Base-by-base conservation (phyloP, 106 monocot species). In the Dioscorea dumetorum region DNA sequence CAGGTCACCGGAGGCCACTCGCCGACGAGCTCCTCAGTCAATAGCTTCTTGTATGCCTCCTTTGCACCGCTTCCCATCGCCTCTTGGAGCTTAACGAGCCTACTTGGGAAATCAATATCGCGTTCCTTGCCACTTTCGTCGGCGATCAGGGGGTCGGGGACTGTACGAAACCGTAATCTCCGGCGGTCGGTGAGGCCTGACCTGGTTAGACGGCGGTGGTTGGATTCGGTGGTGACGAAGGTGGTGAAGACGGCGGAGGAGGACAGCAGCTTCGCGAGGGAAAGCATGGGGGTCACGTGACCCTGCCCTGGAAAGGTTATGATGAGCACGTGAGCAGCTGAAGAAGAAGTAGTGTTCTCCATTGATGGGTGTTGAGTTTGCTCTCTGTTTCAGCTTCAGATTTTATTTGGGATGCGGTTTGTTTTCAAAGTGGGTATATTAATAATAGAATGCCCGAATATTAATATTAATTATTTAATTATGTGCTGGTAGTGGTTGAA, bases 111-210 rank as follows among this genome's bases (percentile, higher is more conserved):
- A n/a, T n/a, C 0, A 24, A 80, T 22, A 24, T 54, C 19, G n/a
- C n/a, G n/a, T n/a, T n/a, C n/a, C n/a, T n/a, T n/a, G 32, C 28
- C 50, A 4, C 22, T 11, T 70, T 70, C 20, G 60, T 74, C 3
- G n/a, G n/a, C n/a, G n/a, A 69, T 20, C 16, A 82, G 77, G 4
- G 77, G 77, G 58, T 82, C 82, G 17, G 77, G 62, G 62, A 82
- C 67, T 60, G 56, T 57, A 1, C 2, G 54, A 41, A 82, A 61
- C 8, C 64, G 67, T 57, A 77, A 49, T 5, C 9, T 21, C 0
- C 17, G 41, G 18, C 28, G 50, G 34, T 9, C 3, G 49, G 53
- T 18, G 48, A 74, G 69, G 13, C 21, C 32, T 12, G 75, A 62
- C 19, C 41, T 19, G 54, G 24, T 33, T 63, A 74, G 73, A 53